Evolutionary conservation across 169 alveolate genomes (phyloP).

Genomic region (Haemoproteus tartakovskyi): DNA sequence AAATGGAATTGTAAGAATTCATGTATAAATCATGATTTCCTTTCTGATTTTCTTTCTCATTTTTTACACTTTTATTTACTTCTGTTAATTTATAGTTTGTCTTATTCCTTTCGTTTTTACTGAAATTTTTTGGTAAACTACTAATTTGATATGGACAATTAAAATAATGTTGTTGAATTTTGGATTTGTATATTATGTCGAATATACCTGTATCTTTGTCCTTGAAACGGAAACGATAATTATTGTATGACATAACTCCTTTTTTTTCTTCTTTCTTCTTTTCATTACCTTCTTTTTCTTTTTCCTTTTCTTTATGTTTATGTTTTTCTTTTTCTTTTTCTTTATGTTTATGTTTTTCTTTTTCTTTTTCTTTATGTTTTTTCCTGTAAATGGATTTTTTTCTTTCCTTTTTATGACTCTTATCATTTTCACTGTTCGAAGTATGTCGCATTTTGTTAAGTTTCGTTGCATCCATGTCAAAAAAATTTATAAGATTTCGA

Average conservation of each 20-base stretch:
- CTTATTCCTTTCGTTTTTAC: no score
- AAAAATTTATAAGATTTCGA: conserved; percentile 22
- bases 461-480: conserved; percentile 38
- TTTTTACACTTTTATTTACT: not conserved
- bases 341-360: not conserved
- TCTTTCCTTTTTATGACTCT: no score
- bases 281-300: not conserved
- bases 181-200: conserved; percentile 48
- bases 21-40: conserved; percentile 12
- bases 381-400: no score
- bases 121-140: no score
- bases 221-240: conserved; percentile 27
- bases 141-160: conserved; percentile 66
- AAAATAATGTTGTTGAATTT: conserved; percentile 64
- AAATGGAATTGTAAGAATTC: conserved; percentile 33
- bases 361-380: not conserved
- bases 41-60: not conserved
- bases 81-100: conserved; percentile 39
- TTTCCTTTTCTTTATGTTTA: not conserved
- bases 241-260: no score
- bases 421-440: no score
- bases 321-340: not conserved
- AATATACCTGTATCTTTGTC: not conserved
- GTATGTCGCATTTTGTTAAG: no score
- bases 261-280: not conserved